Percentiles rank a stretch among this genome's conserved stretches.
phyloP scores from a whole-genome alignment of 2,329 filamentous ascomycete genomes.

The Exophiala phaeomuriformis region DNA sequence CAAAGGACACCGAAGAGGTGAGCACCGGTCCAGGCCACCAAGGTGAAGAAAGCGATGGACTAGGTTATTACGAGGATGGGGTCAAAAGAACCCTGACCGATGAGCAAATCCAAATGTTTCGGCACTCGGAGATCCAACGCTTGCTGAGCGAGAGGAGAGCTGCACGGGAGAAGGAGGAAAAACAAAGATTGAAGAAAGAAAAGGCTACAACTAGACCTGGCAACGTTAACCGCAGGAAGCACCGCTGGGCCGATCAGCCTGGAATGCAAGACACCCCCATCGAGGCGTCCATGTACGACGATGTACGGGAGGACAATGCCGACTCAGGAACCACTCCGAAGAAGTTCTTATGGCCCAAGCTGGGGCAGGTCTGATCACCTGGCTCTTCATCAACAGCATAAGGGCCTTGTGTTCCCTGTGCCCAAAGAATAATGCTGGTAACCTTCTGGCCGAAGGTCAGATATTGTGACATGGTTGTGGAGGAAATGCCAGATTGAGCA shows the following conservation, averaged over 20 bases:
- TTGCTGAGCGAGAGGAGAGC: conserved; percentile 50
- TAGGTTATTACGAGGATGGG: conserved; percentile 83
- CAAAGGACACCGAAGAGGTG: background rate
- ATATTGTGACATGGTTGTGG: background rate
- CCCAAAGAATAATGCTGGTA: background rate
- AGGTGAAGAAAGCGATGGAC: conserved; percentile 45
- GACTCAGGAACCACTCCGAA: conserved; percentile 2
- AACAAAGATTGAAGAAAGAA: conserved; percentile 4
- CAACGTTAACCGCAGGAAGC: conserved; percentile 4
- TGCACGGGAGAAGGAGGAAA: conserved; percentile 14
- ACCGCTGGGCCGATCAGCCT: conserved; percentile 12
- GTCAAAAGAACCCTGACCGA: conserved; percentile 84
- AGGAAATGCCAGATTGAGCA: background rate
- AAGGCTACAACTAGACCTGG: background rate
- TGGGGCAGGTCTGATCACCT: background rate
- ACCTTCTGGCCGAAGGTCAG: background rate
- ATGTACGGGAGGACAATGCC: conserved; percentile 5
- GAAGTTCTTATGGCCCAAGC: conserved; percentile 22
- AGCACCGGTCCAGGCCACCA: background rate
- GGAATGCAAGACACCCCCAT: background rate
- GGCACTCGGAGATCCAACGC: conserved; percentile 75
- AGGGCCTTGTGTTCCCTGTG: too few species aligned
- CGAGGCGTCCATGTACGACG: conserved; percentile 21
- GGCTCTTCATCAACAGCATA: background rate
- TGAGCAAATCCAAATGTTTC: conserved; percentile 82